Evolutionary conservation across 2,329 filamentous ascomycete genomes (phyloP), one percentile per base, ranked within the genome.

Genomic region (Cercospora zeae-maydis): DNA sequence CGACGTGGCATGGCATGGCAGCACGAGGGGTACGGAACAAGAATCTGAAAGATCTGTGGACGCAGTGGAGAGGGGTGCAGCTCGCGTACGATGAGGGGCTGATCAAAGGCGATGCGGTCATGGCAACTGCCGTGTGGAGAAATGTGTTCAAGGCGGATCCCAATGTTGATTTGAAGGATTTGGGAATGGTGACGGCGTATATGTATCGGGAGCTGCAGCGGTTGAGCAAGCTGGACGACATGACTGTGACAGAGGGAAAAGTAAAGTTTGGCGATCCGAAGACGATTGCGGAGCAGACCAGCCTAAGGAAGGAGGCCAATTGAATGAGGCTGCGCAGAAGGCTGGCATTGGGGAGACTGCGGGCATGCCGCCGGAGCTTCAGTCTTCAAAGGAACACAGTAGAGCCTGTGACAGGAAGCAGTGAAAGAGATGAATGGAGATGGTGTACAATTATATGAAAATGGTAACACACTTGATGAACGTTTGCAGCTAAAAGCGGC

Each of bases 11-110:
- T 81, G 88, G 88, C 74, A 80, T 88, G 67, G 76, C 78, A 5
- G 80, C 83, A 45, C 78, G 81, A 9, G 77, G 79, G 0, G 79
- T 86, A 19, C 80, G 86, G 55, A 86, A 86, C 69, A 82, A 82
- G 67, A 86, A 87, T 67, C 77, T 88, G 55, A 96, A 97, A 77
- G 93, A 98, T 76, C 83, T 97, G 63, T 98, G 95, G 72, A 82
- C 92, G 63, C 92, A 96, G 78, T 99, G 93, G 91, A 88, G 95
- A 61, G 95, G 93, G 31, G 81, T 93, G 59, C 82, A 96, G 21
- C 83, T 92, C 7, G 91, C 92, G 1, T 95, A 93, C 75, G 91
- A 96, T 74, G 91, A 95, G 79, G 91, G 90, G 0, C 74, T 96
- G 49, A 82, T 87, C 68, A 88, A 87, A 75, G 89, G 89, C 9